Evolutionary conservation across 768 basidiomycete species (phyloP), one percentile per base, ranked within the genome.

Genomic region (Coprinopsis marcescibilis): DNA sequence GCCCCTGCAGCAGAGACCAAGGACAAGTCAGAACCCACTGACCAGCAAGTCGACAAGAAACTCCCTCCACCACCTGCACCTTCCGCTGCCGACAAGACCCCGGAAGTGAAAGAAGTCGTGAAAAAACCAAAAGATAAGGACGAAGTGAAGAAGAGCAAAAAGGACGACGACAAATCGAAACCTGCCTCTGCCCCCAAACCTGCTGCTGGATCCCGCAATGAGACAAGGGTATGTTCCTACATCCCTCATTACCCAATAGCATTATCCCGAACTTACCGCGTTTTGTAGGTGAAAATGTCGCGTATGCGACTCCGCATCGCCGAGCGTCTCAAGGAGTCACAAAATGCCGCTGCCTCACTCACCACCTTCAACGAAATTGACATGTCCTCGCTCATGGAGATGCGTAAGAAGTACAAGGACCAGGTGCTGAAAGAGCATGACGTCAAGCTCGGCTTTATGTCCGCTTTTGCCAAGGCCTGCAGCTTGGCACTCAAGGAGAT

Each of bases 291-390:
- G 60, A 98, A 97, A 76, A 97, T 99, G 94, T 94, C 81, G 66
- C 85, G 94, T 43, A 99, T 99, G 96, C 89, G 95, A 38, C 75
- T 89, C 52, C 90, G 94, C 52, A 99, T 99, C 59, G 87, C 94
- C 38, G 91, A 94, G 68, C 92, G 95, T 43, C 80, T 99, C 63
- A 99, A 99, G 72, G 86, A 96, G 63, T 95, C 94, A 19, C 95
- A 99, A 65, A 96, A 97, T 62, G 81, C 89, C 15, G 96, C 95
- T 3, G 95, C 95, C 38, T 94, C 92, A 41, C 68, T 98, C 50
- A 98, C 96, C 26, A 98, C 95, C 20, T 99, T 99, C 80, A 97
- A 99, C 72, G 95, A 99, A 70, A 90, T 99, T 61, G 95, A 98
- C 73, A 98, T 99, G 95, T 93, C 91, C 33, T 85, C 89, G 34